These are phyloP conservation scores for Phycomyces blakesleeanus DNA, from an alignment of 192 early-diverging fungal species.

Conservation along the genomic window DNA sequence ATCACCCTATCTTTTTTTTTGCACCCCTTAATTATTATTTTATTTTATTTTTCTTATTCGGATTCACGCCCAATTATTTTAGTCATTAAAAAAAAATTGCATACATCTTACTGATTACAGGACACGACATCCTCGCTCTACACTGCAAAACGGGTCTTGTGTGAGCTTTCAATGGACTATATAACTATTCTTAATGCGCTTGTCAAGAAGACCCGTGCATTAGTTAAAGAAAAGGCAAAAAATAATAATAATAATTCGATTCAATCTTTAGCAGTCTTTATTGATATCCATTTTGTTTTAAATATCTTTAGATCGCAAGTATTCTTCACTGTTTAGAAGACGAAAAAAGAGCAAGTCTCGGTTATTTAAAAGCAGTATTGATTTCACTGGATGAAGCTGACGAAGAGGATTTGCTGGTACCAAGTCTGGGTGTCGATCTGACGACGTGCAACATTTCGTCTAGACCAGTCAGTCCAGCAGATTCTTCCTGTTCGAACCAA, in stretches of 20 bases:
- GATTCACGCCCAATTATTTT: too few relatives aligned
- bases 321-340: slow-evolving; percentile 2
- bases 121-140: slow-evolving; percentile 12
- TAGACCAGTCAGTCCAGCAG: not conserved
- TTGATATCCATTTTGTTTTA: not conserved
- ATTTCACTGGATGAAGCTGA: not conserved
- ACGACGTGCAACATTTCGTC: not conserved
- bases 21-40: not conserved
- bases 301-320: not conserved
- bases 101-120: not conserved
- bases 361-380: not conserved
- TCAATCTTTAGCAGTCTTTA: not conserved
- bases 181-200: not conserved
- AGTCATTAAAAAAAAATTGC: too few relatives aligned
- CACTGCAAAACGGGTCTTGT: slow-evolving; percentile 8
- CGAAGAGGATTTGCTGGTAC: not conserved
- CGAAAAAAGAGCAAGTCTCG: slow-evolving; percentile 1
- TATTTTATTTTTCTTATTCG: too few relatives aligned
- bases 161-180: slow-evolving; percentile 18
- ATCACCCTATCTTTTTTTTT: not conserved
- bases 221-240: not conserved
- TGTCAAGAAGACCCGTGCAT: not conserved
- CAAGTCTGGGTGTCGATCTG: not conserved
- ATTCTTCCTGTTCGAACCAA: not conserved
- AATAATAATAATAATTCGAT: too few relatives aligned